Conservation (phyloP, 2,329 filamentous ascomycete species). For the Cladosporium velox region DNA sequence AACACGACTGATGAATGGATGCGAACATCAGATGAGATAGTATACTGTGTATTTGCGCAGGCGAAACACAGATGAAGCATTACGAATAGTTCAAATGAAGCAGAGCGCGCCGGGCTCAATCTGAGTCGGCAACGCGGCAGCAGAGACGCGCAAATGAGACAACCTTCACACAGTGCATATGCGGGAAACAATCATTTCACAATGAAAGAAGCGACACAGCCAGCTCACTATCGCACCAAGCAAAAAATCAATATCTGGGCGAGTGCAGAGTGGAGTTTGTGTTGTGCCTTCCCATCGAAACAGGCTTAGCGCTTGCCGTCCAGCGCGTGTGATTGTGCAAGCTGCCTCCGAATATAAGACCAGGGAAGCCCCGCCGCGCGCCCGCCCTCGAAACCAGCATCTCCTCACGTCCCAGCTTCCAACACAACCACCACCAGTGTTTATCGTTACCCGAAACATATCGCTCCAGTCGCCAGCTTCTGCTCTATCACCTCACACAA, state of each 20-base stretch:
- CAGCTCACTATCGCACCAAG: constrained; percentile 12
- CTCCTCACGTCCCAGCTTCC: constrained; percentile 17
- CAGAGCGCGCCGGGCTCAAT: neutral
- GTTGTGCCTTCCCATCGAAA: constrained; percentile 19
- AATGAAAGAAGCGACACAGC: neutral
- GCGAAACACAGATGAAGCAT: neutral
- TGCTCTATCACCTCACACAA: constrained; percentile 30
- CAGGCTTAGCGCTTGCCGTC: constrained; percentile 21
- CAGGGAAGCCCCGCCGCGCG: constrained; percentile 19
- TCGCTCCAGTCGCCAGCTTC: constrained; percentile 41
- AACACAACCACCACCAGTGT: constrained; percentile 15
- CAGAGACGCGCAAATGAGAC: constrained; percentile 9
- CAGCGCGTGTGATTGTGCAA: constrained; percentile 21
- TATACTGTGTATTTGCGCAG: neutral
- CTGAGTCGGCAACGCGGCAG: neutral
- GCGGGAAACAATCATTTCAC: neutral
- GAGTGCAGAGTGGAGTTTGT: constrained; percentile 19
- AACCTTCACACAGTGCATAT: constrained; percentile 1
- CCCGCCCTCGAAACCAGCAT: constrained; percentile 19
- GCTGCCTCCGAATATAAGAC: constrained; percentile 21
- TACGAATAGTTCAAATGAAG: neutral
- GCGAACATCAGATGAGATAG: neutral
- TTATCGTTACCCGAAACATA: constrained; percentile 23
- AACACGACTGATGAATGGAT: neutral
- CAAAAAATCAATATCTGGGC: constrained; percentile 16